phyloP scores from a whole-genome alignment of 495 filamentous ascomycete species.

The Aspergillus affinis region DNA sequence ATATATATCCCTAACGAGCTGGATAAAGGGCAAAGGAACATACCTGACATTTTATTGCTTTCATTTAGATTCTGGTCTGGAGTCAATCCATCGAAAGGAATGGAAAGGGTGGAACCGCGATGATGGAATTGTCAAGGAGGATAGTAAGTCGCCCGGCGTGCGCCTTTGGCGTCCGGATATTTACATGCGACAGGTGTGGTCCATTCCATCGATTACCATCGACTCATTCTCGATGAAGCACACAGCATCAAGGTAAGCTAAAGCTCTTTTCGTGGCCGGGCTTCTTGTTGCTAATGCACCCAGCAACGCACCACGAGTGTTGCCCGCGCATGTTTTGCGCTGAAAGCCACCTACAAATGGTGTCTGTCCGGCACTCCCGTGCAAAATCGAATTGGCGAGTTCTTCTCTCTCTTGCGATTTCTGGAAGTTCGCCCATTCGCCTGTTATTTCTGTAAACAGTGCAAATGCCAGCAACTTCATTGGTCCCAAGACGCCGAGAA shows the following conservation, averaged over 20 bases:
- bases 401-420: constrained; percentile 92
- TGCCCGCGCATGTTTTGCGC: constrained; percentile 89
- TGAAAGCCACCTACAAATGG: constrained; percentile 86
- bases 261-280: background rate
- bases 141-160: constrained; percentile 50
- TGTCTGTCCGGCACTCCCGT: constrained; percentile 93
- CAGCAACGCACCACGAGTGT: constrained; percentile 77
- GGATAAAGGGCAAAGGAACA: background rate
- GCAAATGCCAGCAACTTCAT: constrained; percentile 75
- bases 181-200: constrained; percentile 51
- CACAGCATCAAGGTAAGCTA: constrained; percentile 83
- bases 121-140: constrained; percentile 72
- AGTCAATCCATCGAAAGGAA: constrained; percentile 89
- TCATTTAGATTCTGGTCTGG: constrained; percentile 71
- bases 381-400: constrained; percentile 95
- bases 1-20: background rate
- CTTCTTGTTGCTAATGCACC: constrained; percentile 24
- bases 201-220: constrained; percentile 83
- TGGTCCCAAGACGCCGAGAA: constrained; percentile 73
- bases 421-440: constrained; percentile 84
- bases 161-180: background rate
- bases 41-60: constrained; percentile 16
- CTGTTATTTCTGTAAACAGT: constrained; percentile 87
- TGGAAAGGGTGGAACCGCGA: constrained; percentile 84
- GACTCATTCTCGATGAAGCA: constrained; percentile 91